A percentile compares a stretch with the other conserved stretches of the same genome.
These are phyloP conservation scores for Triadica sebifera DNA, from an alignment of 345 rosid genomes.

Conservation along the genomic window DNA sequence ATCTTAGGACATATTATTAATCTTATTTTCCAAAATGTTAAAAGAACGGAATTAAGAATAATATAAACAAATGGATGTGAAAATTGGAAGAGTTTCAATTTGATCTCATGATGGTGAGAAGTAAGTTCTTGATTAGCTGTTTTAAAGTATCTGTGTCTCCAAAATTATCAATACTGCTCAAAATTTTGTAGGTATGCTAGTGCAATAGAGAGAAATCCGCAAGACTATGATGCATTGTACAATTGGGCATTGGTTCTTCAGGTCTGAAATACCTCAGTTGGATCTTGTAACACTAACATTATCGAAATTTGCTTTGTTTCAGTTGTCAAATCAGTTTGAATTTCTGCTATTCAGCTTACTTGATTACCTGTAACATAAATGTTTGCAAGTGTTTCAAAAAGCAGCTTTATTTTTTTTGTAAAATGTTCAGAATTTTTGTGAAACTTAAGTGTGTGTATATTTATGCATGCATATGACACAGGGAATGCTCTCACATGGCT, in stretches of 20 bases:
- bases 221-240: slow-evolving; percentile 92
- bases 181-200: slow-evolving; percentile 75
- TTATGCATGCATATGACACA: background rate
- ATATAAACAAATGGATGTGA: background rate
- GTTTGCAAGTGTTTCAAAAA: background rate
- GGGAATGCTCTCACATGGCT: background rate
- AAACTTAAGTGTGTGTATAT: background rate
- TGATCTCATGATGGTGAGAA: slow-evolving; percentile 8
- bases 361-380: background rate
- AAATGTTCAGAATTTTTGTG: slow-evolving; percentile 4
- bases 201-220: slow-evolving; percentile 83
- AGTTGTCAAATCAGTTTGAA: background rate
- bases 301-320: background rate
- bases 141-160: slow-evolving; percentile 1
- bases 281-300: background rate
- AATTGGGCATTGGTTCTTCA: slow-evolving; percentile 99
- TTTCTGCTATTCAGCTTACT: background rate
- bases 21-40: background rate
- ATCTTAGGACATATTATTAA: background rate
- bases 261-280: slow-evolving; percentile 41
- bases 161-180: slow-evolving; percentile 8
- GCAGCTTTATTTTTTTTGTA: background rate
- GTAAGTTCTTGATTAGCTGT: slow-evolving; percentile 10
- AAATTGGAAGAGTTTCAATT: background rate
- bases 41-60: background rate